Percentiles rank a stretch among this genome's conserved stretches.
These are phyloP conservation scores for Thelonectria rubi DNA, from an alignment of 2,329 filamentous ascomycete species.

Conservation along the genomic window DNA sequence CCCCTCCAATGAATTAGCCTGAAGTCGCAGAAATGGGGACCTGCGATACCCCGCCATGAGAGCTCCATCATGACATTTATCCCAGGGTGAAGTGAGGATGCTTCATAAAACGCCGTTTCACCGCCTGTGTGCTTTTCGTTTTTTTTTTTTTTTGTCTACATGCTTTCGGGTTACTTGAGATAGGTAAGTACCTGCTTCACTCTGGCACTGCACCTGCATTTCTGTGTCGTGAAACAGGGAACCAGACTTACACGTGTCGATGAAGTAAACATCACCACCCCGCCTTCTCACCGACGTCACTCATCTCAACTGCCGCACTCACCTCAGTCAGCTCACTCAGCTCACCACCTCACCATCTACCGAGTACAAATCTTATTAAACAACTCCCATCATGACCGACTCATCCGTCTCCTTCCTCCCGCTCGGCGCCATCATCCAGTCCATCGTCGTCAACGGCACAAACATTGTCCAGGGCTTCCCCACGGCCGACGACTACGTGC, in stretches of 20 bases:
- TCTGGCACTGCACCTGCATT: background rate
- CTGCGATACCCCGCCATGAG: constrained; percentile 14
- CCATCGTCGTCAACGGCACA: constrained; percentile 77
- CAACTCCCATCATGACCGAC: constrained; percentile 54
- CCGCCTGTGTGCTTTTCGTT: constrained; percentile 9
- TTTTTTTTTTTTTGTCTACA: constrained; percentile 10
- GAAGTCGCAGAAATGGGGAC: constrained; percentile 37
- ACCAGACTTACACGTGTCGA: constrained; percentile 23
- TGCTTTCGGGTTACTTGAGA: background rate
- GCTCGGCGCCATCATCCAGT: constrained; percentile 81
- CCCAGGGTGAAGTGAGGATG: constrained; percentile 21
- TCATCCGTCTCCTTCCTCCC: constrained; percentile 73
- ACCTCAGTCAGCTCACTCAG: constrained; percentile 16
- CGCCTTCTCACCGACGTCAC: constrained; percentile 19
- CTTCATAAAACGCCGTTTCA: constrained; percentile 32
- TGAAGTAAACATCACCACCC: constrained; percentile 12
- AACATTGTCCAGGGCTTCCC: constrained; percentile 93
- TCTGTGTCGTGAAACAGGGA: background rate
- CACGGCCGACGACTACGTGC: constrained; percentile 75
- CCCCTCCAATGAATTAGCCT: constrained; percentile 35
- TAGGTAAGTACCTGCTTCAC: constrained; percentile 1
- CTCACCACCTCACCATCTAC: too few species aligned
- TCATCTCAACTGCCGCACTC: background rate
- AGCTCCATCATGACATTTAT: constrained; percentile 36
- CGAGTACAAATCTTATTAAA: too few species aligned